These are phyloP conservation scores for Aristolochia californica DNA, from an alignment of 164 flowering plant genomes.

Conservation along the genomic window DNA sequence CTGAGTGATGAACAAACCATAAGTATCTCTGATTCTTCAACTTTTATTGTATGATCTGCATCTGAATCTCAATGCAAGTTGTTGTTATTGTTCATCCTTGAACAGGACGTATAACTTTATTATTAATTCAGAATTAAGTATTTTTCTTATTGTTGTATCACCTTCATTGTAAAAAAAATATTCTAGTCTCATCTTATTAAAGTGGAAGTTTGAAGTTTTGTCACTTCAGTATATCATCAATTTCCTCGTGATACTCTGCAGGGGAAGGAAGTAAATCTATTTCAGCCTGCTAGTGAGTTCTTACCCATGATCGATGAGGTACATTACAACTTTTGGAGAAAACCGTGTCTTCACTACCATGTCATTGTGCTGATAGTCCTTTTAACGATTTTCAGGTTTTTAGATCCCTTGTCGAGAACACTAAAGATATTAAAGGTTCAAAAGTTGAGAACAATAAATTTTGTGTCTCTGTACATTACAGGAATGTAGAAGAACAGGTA, in stretches of 20 bases:
- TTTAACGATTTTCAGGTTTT: slow-evolving; percentile 43
- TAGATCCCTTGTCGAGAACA: slow-evolving; percentile 67
- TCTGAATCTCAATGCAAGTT: too few species aligned
- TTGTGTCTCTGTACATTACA: slow-evolving; percentile 94
- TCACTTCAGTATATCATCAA: background rate
- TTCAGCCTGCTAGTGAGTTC: slow-evolving; percentile 93
- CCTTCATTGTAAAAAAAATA: too few species aligned
- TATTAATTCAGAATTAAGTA: too few species aligned
- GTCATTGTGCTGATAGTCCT: background rate
- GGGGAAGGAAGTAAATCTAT: slow-evolving; percentile 67
- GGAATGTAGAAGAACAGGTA: slow-evolving; percentile 90
- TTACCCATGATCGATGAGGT: slow-evolving; percentile 91
- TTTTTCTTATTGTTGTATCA: too few species aligned
- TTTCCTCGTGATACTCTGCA: slow-evolving; percentile 9
- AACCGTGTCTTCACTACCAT: background rate
- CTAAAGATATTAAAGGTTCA: slow-evolving; percentile 66
- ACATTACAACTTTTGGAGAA: background rate
- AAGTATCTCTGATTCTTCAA: too few species aligned
- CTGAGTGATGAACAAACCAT: background rate
- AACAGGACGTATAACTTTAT: too few species aligned
- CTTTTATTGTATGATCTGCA: too few species aligned
- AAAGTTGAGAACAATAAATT: slow-evolving; percentile 91
- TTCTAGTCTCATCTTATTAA: too few species aligned
- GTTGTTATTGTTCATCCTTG: too few species aligned
- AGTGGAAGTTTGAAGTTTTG: too few species aligned